phyloP scores from a whole-genome alignment of 140 eudicot genomes.

The Anethum foeniculum region DNA sequence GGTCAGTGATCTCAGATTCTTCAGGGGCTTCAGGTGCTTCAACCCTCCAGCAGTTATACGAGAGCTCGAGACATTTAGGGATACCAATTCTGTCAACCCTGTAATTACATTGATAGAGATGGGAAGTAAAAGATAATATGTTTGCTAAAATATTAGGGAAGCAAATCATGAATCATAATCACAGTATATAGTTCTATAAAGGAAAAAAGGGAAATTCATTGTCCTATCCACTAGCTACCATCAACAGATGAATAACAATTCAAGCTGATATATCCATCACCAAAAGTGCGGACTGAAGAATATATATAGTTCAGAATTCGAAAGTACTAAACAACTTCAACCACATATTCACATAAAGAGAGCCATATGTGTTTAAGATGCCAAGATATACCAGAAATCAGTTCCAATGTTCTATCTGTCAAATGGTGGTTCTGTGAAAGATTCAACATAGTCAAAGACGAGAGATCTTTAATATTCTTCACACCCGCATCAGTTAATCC shows the following conservation, averaged over 20 bases:
- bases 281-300: not conserved
- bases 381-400: constrained; percentile 61
- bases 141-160: not conserved
- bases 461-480: constrained; percentile 81
- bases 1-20: constrained; percentile 67
- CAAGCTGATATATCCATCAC: not conserved
- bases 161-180: not conserved
- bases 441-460: constrained; percentile 65
- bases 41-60: constrained; percentile 73
- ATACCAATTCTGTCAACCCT: constrained; percentile 77
- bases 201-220: not conserved
- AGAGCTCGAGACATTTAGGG: constrained; percentile 74
- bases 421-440: constrained; percentile 81
- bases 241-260: not conserved
- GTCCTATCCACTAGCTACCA: not conserved
- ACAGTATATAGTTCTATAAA: not conserved
- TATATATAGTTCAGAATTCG: not conserved
- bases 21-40: constrained; percentile 54
- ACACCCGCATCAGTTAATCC: constrained; percentile 91
- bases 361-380: not conserved
- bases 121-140: not conserved
- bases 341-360: not conserved
- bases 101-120: constrained; percentile 13
- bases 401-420: constrained; percentile 72
- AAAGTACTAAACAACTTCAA: not conserved